phyloP scores from a whole-genome alignment of 129 eudicot genomes.

The Lactuca sativa region DNA sequence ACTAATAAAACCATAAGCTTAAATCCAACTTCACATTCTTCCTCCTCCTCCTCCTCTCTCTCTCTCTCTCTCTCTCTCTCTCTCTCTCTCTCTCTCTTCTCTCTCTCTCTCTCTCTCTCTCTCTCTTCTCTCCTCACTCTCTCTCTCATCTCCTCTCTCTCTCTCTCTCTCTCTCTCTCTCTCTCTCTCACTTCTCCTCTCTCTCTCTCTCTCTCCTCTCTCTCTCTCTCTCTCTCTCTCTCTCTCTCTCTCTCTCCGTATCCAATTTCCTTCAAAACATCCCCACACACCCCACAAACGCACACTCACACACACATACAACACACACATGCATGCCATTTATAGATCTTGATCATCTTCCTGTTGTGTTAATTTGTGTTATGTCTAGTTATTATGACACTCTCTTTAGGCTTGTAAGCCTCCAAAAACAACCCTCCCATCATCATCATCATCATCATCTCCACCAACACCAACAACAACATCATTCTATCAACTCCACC shows the following conservation, averaged over 20 bases:
- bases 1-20: slow-evolving; percentile 31
- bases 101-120: too few species aligned
- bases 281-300: too few species aligned
- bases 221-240: slow-evolving; percentile 42
- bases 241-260: slow-evolving; percentile 22
- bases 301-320: slow-evolving; percentile 1
- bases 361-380: slow-evolving; percentile 34
- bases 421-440: slow-evolving; percentile 65
- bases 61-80: too few species aligned
- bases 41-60: slow-evolving; percentile 32
- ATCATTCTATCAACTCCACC: slow-evolving; percentile 64
- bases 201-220: too few species aligned
- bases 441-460: slow-evolving; percentile 39
- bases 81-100: too few species aligned
- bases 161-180: too few species aligned
- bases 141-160: too few species aligned
- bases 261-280: slow-evolving; percentile 20
- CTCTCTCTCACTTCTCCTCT: too few species aligned
- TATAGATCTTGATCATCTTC: slow-evolving; percentile 18
- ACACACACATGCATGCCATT: slow-evolving; percentile 27
- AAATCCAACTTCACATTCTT: slow-evolving; percentile 39
- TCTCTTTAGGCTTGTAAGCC: slow-evolving; percentile 78
- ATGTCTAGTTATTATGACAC: slow-evolving; percentile 69
- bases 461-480: slow-evolving; percentile 36
- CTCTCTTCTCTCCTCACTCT: too few species aligned